Percentiles rank a stretch among this genome's conserved stretches.
phyloP scores from a whole-genome alignment of 805 yeast genomes.

The Wickerhamiella bombiphila region DNA sequence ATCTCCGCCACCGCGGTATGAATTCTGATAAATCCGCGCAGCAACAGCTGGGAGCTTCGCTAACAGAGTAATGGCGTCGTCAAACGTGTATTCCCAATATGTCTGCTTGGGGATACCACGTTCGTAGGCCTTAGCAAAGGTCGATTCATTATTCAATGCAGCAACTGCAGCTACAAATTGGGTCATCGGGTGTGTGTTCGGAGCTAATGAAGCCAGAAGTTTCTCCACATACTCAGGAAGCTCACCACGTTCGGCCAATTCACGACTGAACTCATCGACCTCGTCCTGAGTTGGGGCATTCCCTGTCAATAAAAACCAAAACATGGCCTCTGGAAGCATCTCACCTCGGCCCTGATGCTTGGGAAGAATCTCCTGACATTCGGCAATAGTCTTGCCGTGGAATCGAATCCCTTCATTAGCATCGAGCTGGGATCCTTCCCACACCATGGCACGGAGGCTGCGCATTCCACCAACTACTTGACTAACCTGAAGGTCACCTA shows the following conservation, averaged over 20 bases:
- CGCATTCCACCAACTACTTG: slow-evolving; percentile 60
- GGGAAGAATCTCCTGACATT: slow-evolving; percentile 54
- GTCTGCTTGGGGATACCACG: slow-evolving; percentile 51
- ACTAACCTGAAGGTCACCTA: slow-evolving; percentile 34
- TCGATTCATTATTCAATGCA: slow-evolving; percentile 56
- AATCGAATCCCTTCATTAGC: slow-evolving; percentile 64
- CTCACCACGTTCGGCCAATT: slow-evolving; percentile 48
- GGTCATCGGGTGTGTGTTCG: slow-evolving; percentile 69
- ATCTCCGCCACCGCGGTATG: slow-evolving; percentile 37
- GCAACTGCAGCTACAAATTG: slow-evolving; percentile 64
- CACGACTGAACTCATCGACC: slow-evolving; percentile 39
- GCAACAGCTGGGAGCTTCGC: slow-evolving; percentile 64
- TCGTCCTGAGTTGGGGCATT: slow-evolving; percentile 50
- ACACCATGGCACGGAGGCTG: slow-evolving; percentile 56
- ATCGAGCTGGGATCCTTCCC: slow-evolving; percentile 72
- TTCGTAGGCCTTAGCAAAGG: slow-evolving; percentile 59
- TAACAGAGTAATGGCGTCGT: slow-evolving; percentile 53
- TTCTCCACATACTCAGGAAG: slow-evolving; percentile 51
- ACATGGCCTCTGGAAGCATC: slow-evolving; percentile 50
- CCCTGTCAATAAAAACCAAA: slow-evolving; percentile 68
- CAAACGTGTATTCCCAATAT: slow-evolving; percentile 64
- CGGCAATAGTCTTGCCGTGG: slow-evolving; percentile 62
- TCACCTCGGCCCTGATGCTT: slow-evolving; percentile 39
- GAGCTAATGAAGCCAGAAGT: slow-evolving; percentile 48
- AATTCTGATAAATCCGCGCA: slow-evolving; percentile 57